A percentile compares a stretch with the other conserved stretches of the same genome.
Conservation (phyloP, 805 yeast genomes). For the Komagataella populi region DNA sequence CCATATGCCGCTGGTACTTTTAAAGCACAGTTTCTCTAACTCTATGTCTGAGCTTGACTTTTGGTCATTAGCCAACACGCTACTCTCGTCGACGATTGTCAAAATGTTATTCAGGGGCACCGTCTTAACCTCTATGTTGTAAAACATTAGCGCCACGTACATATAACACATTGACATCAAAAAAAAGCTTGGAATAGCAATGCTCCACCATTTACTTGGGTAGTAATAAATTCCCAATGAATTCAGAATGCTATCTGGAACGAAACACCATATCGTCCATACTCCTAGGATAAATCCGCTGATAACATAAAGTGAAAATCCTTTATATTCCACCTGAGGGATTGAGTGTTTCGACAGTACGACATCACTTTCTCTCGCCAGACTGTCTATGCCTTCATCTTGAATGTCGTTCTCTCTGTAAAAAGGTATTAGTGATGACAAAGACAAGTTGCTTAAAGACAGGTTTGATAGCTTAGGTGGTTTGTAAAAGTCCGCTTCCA, state of each 20-base stretch:
- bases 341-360: conserved; percentile 37
- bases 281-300: conserved; percentile 39
- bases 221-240: conserved; percentile 48
- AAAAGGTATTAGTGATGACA: neutral
- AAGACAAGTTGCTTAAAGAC: neutral
- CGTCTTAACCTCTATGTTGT: conserved; percentile 68
- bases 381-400: conserved; percentile 22
- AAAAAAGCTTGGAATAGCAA: conserved; percentile 60
- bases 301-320: conserved; percentile 71
- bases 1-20: conserved; percentile 72
- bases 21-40: conserved; percentile 23
- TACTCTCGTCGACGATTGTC: conserved; percentile 59
- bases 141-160: conserved; percentile 57
- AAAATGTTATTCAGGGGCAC: conserved; percentile 41
- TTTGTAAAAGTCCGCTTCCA: neutral
- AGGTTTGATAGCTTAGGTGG: neutral
- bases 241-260: conserved; percentile 48
- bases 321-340: conserved; percentile 68
- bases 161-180: conserved; percentile 60
- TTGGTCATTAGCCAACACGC: conserved; percentile 14
- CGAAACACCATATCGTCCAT: conserved; percentile 62
- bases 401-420: conserved; percentile 2
- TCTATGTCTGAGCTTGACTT: conserved; percentile 5
- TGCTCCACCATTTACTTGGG: conserved; percentile 89
- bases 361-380: conserved; percentile 56